These are phyloP conservation scores for Diaporthe citriasiana DNA, from an alignment of 2,329 filamentous ascomycete species.

Conservation along the genomic window DNA sequence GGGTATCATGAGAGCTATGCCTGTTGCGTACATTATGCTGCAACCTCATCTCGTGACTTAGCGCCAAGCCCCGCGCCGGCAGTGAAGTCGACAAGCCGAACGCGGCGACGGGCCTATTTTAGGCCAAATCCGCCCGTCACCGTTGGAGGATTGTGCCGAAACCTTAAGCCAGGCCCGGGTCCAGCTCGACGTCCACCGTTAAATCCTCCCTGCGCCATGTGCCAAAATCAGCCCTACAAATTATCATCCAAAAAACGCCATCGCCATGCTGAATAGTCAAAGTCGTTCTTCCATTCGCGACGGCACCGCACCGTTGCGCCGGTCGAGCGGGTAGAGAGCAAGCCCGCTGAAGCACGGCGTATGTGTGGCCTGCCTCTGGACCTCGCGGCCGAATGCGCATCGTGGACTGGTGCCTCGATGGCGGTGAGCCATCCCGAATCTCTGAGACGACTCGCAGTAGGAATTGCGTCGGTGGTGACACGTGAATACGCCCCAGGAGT, in stretches of 20 bases:
- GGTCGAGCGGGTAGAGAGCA: neutral
- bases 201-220: neutral
- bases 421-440: neutral
- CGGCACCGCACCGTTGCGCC: neutral
- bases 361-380: neutral
- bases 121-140: neutral
- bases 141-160: conserved; percentile 7
- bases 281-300: neutral
- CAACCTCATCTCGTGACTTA: conserved; percentile 13
- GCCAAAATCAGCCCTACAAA: neutral
- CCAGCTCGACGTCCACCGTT: neutral
- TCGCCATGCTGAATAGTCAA: conserved; percentile 1
- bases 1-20: conserved; percentile 37
- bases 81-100: neutral
- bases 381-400: neutral
- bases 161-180: neutral
- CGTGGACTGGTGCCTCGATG: neutral
- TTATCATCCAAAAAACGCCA: conserved; percentile 2
- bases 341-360: neutral
- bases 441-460: neutral
- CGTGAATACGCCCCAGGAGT: neutral
- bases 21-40: conserved; percentile 6
- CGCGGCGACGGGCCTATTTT: conserved; percentile 6
- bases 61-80: conserved; percentile 20
- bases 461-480: neutral